These are phyloP conservation scores for Neonectria faginata DNA, from an alignment of 2,329 filamentous ascomycete genomes.

Conservation along the genomic window DNA sequence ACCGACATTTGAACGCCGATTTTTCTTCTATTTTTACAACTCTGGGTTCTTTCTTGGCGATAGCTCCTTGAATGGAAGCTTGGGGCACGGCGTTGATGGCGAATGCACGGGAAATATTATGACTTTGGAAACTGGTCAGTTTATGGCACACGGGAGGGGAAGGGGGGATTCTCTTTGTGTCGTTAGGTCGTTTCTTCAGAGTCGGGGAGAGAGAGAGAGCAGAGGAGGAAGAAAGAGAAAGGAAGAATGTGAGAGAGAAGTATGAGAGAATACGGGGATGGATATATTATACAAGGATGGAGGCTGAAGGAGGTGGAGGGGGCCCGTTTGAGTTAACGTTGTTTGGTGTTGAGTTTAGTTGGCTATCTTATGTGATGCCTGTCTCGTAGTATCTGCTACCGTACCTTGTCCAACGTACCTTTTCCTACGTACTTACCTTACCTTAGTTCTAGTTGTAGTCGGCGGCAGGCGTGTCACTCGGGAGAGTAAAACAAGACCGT, in stretches of 20 bases:
- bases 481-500: slow-evolving; percentile 27
- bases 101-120: slow-evolving; percentile 39
- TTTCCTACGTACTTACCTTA: slow-evolving; percentile 11
- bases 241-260: slow-evolving; percentile 6
- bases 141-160: slow-evolving; percentile 34
- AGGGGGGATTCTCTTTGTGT: slow-evolving; percentile 30
- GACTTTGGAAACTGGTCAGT: slow-evolving; percentile 36
- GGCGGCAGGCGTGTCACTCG: neutral
- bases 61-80: slow-evolving; percentile 43
- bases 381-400: slow-evolving; percentile 14
- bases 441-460: slow-evolving; percentile 15
- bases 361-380: slow-evolving; percentile 29
- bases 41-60: slow-evolving; percentile 41
- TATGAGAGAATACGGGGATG: slow-evolving; percentile 1
- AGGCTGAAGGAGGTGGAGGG: slow-evolving; percentile 3
- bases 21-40: slow-evolving; percentile 39
- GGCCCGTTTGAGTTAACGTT: slow-evolving; percentile 2
- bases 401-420: slow-evolving; percentile 1
- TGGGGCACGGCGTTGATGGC: slow-evolving; percentile 45
- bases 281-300: slow-evolving; percentile 8
- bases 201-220: neutral
- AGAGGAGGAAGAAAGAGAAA: neutral
- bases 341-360: slow-evolving; percentile 9
- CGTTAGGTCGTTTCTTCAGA: slow-evolving; percentile 18
- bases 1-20: slow-evolving; percentile 23